Evolutionary conservation across 192 early-diverging fungal species (phyloP).

Genomic region (Umbelopsis sp.): DNA sequence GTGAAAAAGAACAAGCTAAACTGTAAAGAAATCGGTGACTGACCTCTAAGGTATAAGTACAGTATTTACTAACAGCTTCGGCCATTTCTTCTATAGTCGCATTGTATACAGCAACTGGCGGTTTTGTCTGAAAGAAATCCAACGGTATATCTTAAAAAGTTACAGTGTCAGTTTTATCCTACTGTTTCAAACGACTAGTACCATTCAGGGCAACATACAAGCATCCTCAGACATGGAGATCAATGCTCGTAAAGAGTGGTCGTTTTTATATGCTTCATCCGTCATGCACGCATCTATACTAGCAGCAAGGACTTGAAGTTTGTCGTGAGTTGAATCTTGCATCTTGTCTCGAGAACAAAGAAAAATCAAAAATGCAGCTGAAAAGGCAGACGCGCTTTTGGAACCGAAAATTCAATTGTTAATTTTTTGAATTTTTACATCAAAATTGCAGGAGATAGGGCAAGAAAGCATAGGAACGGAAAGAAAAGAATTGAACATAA

Average conservation of each 20-base stretch:
- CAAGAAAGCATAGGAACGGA: neutral
- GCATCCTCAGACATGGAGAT: conserved; percentile 1
- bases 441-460: conserved; percentile 11
- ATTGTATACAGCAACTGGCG: neutral
- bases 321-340: neutral
- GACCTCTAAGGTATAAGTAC: neutral
- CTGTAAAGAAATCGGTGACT: no score
- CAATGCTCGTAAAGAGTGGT: conserved; percentile 3
- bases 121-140: conserved; percentile 11
- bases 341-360: conserved; percentile 16
- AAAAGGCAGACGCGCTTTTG: neutral
- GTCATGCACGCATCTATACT: conserved; percentile 8
- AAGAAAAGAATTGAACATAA: neutral
- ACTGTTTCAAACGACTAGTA: neutral
- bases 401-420: neutral
- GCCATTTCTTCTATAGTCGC: conserved; percentile 5
- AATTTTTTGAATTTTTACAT: conserved; percentile 21
- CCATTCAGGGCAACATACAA: neutral
- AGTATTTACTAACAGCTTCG: neutral
- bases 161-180: neutral
- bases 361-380: neutral
- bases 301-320: neutral
- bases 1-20: no score
- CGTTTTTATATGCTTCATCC: conserved; percentile 3
- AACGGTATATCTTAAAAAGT: neutral